These are phyloP conservation scores for Trametes gibbosa DNA, from an alignment of 768 basidiomycete species.

Conservation along the genomic window DNA sequence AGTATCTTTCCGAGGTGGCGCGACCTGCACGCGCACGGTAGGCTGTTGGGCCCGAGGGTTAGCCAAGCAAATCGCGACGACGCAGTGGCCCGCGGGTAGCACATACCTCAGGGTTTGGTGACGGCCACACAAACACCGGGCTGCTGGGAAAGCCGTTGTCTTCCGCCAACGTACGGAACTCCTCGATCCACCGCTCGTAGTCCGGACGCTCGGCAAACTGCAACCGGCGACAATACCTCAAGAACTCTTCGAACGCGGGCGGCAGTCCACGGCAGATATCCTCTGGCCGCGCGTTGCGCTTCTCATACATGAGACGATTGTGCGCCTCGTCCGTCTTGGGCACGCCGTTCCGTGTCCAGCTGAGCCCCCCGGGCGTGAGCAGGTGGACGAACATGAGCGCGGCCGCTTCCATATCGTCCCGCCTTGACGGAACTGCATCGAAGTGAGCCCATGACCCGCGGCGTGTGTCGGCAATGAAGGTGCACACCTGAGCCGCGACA, in stretches of 20 bases:
- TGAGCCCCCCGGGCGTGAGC: slow-evolving; percentile 69
- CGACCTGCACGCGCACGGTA: slow-evolving; percentile 14
- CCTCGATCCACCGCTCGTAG: slow-evolving; percentile 62
- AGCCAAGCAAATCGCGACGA: background rate
- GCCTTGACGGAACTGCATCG: slow-evolving; percentile 64
- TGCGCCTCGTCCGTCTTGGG: slow-evolving; percentile 69
- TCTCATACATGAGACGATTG: slow-evolving; percentile 60
- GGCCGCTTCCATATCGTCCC: slow-evolving; percentile 76
- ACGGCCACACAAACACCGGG: slow-evolving; percentile 73
- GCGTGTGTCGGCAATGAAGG: background rate
- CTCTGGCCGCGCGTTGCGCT: slow-evolving; percentile 57
- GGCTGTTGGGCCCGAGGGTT: slow-evolving; percentile 14
- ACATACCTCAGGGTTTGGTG: slow-evolving; percentile 35
- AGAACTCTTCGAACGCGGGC: slow-evolving; percentile 71
- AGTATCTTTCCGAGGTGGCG: slow-evolving; percentile 6
- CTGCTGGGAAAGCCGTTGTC: slow-evolving; percentile 56
- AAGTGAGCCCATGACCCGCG: background rate
- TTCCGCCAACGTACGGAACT: slow-evolving; percentile 59
- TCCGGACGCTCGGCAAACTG: slow-evolving; percentile 68
- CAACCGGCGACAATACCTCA: slow-evolving; percentile 67
- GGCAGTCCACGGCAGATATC: slow-evolving; percentile 69
- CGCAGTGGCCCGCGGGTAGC: background rate
- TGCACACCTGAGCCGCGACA: slow-evolving; percentile 66
- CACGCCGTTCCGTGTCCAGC: slow-evolving; percentile 80
- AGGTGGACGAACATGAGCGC: slow-evolving; percentile 81